Percentiles rank a stretch among this genome's conserved stretches.
These are phyloP conservation scores for Megacollybia marginata DNA, from an alignment of 768 basidiomycete genomes.

Conservation along the genomic window DNA sequence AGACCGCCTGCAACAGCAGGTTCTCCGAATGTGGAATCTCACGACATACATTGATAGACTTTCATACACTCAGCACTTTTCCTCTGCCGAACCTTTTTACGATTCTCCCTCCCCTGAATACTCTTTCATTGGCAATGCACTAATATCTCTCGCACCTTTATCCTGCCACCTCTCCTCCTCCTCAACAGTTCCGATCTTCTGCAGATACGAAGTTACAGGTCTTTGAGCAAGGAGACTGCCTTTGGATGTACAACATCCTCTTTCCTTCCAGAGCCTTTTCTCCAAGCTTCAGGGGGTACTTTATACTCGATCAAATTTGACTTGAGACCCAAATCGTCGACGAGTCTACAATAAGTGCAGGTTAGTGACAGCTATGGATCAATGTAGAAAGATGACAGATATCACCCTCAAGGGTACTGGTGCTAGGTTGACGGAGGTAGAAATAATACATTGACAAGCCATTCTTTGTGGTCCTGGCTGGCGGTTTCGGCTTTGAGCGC, in stretches of 20 bases:
- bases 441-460: constrained; percentile 48
- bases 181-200: constrained; percentile 83
- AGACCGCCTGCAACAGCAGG: constrained; percentile 79
- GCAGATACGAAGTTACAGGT: constrained; percentile 92
- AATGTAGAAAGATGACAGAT: constrained; percentile 41
- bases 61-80: constrained; percentile 91
- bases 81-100: constrained; percentile 89
- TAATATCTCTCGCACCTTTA: constrained; percentile 76
- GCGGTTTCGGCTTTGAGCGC: constrained; percentile 49
- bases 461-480: constrained; percentile 53
- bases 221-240: constrained; percentile 49
- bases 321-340: constrained; percentile 50
- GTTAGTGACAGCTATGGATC: constrained; percentile 30
- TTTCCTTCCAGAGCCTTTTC: constrained; percentile 35
- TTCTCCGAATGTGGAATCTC: constrained; percentile 90
- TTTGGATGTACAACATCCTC: constrained; percentile 29
- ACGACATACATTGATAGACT: constrained; percentile 88
- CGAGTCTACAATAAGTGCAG: constrained; percentile 35
- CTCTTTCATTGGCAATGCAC: constrained; percentile 87
- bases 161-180: constrained; percentile 67
- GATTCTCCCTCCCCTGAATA: constrained; percentile 82
- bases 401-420: constrained; percentile 58
- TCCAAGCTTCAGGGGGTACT: constrained; percentile 55
- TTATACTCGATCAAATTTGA: constrained; percentile 53
- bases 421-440: constrained; percentile 52